A percentile compares a stretch with the other conserved stretches of the same genome.
These are phyloP conservation scores for Durotheca rogersii DNA, from an alignment of 495 filamentous ascomycete genomes.

Conservation along the genomic window DNA sequence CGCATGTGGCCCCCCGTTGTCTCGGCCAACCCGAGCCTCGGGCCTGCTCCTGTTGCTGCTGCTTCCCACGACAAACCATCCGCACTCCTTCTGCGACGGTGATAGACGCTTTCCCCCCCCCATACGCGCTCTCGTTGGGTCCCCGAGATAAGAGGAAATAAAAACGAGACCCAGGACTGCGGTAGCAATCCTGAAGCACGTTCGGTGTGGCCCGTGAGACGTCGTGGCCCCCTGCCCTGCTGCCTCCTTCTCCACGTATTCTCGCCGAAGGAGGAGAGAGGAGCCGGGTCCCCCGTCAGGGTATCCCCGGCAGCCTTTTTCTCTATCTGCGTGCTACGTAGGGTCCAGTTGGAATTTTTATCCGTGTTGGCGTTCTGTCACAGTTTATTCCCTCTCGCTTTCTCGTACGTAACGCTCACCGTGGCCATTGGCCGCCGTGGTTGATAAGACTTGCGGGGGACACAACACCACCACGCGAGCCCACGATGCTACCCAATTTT, in stretches of 20 bases:
- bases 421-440: slow-evolving; percentile 4
- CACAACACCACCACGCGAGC: no score
- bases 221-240: slow-evolving; percentile 6
- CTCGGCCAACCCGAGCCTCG: slow-evolving; percentile 16
- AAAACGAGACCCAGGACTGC: slow-evolving; percentile 19
- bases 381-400: slow-evolving; percentile 6
- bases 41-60: no score
- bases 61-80: no score
- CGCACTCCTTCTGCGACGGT: background rate
- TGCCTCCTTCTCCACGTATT: no score
- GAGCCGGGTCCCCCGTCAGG: background rate
- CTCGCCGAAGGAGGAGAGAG: no score
- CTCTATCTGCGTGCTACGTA: no score
- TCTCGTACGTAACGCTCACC: slow-evolving; percentile 18
- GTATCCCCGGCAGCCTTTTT: no score
- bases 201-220: slow-evolving; percentile 22
- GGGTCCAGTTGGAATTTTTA: slow-evolving; percentile 4
- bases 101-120: no score
- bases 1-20: background rate
- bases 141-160: background rate
- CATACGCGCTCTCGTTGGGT: background rate
- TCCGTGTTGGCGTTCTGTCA: slow-evolving; percentile 21
- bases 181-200: slow-evolving; percentile 22
- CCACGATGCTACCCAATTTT: no score
- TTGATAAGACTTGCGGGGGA: slow-evolving; percentile 6